Base-by-base conservation (phyloP, 2,329 filamentous ascomycete species). In the Hypoxylon sp. region DNA sequence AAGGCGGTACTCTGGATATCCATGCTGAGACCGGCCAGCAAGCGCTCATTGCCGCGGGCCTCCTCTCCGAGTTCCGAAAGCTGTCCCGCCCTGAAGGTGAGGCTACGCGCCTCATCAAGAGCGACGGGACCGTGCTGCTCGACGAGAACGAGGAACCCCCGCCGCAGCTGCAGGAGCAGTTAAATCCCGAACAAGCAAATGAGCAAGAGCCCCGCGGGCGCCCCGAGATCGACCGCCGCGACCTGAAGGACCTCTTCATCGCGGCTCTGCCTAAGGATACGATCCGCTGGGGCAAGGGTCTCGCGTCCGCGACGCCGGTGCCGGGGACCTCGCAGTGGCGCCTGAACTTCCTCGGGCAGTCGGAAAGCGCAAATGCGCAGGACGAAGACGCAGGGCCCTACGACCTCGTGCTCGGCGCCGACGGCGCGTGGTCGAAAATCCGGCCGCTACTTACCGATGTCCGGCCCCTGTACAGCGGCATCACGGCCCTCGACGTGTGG, bases 1-100 rank as follows among this genome's bases (percentile, higher is more conserved):
- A 86, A 2, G 85, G 85, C 2, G 86, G 85, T 1, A 85, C 85
- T 27, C 76, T 88, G 4, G 86, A 86, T 56, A 85, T 88, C 59
- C 78, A 79, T 49, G 71, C 73, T 2, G 53, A 74, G 22, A 65
- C 69, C 0, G 78, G 79, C 0, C 79, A 79, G 63, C 70, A 61
- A 17, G 78, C 78, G 2, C 70, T 79, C n/a, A 46, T 66, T 17
- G 77, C 77, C 48, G 77, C 77, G 1, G 77, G 77, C 0, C 70
- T 79, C 1, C 61, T 78, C 3, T 69, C 74, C 27, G 53, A 69
- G 17, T 79, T 79, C 64, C 53, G 66, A 8, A 70, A 56, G 20
- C 27, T 69, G n/a, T 66, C 75, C 35, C 68, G 74, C 8, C 64
- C 56, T 2, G 74, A 77, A 27, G 74, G 66, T 6, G 74, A 76